Percentiles rank a stretch among this genome's conserved stretches.
phyloP scores from a whole-genome alignment of 129 eudicot genomes.

The Flaveria sonorensis region DNA sequence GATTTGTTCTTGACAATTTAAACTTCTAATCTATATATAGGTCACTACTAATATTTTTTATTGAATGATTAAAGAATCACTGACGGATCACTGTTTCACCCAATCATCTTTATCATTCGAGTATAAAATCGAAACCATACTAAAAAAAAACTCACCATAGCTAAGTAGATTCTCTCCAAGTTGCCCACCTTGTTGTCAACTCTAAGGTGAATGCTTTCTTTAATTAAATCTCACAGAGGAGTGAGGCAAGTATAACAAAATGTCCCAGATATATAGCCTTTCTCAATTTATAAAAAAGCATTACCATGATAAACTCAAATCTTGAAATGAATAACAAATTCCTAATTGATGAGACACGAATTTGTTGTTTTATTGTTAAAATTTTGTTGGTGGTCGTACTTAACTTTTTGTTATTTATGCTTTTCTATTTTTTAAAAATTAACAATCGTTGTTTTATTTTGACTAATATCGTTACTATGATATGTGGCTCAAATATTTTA shows the following conservation, averaged over 20 bases:
- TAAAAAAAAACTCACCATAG: no score
- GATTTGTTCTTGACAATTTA: no score
- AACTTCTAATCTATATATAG: no score
- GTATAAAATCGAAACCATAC: rapidly evolving
- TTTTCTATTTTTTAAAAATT: background rate
- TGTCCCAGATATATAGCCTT: background rate
- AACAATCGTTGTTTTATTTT: slow-evolving; percentile 14
- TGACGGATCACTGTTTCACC: no score
- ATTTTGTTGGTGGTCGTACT: slow-evolving; percentile 3
- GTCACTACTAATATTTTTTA: no score
- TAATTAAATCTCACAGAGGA: no score
- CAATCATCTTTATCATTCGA: no score
- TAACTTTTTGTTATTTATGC: background rate
- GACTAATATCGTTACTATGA: slow-evolving; percentile 15
- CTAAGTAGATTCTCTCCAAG: no score
- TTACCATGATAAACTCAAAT: background rate
- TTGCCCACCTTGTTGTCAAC: no score
- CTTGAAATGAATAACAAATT: background rate
- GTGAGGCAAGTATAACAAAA: no score
- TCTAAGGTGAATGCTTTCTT: no score
- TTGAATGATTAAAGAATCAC: no score
- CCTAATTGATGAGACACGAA: background rate
- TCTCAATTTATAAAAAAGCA: background rate
- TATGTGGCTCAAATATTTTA: slow-evolving; percentile 10
- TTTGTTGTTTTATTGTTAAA: background rate